These are phyloP conservation scores for Heritiera fomes DNA, from an alignment of 345 rosid genomes.

Conservation along the genomic window DNA sequence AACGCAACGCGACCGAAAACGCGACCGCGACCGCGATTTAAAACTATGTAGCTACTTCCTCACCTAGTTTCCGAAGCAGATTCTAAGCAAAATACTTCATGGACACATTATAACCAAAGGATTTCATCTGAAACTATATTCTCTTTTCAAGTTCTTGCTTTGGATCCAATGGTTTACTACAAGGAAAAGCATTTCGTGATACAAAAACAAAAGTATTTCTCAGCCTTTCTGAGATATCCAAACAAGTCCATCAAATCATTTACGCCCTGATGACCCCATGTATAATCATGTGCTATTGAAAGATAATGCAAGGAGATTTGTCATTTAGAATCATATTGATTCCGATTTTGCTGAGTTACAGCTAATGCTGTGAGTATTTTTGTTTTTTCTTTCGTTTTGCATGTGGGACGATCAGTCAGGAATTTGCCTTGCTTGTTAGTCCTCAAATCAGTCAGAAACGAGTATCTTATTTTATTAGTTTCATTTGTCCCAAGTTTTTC, in stretches of 20 bases:
- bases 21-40: no score
- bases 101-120: neutral
- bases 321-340: constrained; percentile 22
- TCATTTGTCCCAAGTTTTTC: neutral
- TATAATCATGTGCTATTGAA: constrained; percentile 26
- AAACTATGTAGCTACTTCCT: neutral
- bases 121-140: neutral
- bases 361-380: constrained; percentile 22
- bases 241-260: constrained; percentile 10
- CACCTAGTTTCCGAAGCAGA: neutral
- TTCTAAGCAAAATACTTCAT: neutral
- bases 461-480: neutral
- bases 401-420: constrained; percentile 30
- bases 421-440: neutral
- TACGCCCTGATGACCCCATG: neutral
- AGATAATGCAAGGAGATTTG: constrained; percentile 11
- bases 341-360: constrained; percentile 27
- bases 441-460: neutral
- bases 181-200: neutral
- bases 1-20: no score
- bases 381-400: constrained; percentile 26
- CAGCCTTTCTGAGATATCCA: neutral
- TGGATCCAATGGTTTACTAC: neutral
- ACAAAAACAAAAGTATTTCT: neutral
- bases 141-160: neutral